A percentile compares a stretch with the other conserved stretches of the same genome.
Conservation (phyloP, 1,139 yeast species). For the Candida freyschussii region DNA sequence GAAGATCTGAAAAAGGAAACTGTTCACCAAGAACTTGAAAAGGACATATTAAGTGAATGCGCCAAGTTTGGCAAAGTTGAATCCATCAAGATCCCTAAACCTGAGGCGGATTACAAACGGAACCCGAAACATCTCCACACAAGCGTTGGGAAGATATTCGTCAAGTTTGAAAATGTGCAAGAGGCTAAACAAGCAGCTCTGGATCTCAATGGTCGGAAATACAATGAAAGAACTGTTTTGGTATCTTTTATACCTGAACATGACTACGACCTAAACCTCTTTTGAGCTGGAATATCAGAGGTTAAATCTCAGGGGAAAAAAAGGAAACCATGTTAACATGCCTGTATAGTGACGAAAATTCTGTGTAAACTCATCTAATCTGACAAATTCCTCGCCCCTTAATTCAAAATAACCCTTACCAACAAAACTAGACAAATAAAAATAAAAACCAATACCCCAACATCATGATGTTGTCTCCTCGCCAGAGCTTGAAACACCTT, state of each 20-base stretch:
- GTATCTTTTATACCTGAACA: slow-evolving; percentile 59
- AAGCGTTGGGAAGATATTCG: slow-evolving; percentile 69
- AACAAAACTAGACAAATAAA: no score
- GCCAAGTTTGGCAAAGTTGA: slow-evolving; percentile 48
- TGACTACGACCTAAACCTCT: slow-evolving; percentile 42
- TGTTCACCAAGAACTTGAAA: slow-evolving; percentile 44
- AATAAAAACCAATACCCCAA: no score
- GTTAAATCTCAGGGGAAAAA: no score
- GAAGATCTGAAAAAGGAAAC: slow-evolving; percentile 55
- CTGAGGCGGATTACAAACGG: slow-evolving; percentile 45
- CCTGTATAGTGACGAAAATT: no score
- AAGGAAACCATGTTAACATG: no score
- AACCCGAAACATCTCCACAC: slow-evolving; percentile 36
- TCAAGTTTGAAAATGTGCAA: slow-evolving; percentile 52
- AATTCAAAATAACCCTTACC: no score
- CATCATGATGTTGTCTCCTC: no score
- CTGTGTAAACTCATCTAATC: no score
- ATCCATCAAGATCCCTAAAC: slow-evolving; percentile 62
- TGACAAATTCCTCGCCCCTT: no score
- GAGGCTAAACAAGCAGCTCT: slow-evolving; percentile 55
- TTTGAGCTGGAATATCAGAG: no score
- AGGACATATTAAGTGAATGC: slow-evolving; percentile 52
- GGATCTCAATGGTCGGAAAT: slow-evolving; percentile 63
- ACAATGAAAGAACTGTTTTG: slow-evolving; percentile 65
- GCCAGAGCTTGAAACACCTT: slow-evolving; percentile 38